Conservation (phyloP, 768 basidiomycete genomes). For the Sarcomyxa edulis region DNA sequence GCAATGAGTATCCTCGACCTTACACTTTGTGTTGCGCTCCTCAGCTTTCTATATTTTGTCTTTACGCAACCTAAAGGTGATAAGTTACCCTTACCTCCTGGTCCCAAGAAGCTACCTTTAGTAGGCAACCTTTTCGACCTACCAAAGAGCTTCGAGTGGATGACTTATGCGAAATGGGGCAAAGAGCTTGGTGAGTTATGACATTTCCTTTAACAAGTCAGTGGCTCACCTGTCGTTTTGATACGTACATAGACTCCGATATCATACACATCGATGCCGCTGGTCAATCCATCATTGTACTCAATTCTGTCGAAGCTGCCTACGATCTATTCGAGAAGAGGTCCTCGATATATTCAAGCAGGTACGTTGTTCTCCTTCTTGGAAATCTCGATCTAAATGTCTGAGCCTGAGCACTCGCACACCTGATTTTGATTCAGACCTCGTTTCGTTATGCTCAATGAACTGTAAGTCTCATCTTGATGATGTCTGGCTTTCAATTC, state of each 20-base stretch:
- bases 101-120: slow-evolving; percentile 17
- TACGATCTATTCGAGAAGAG: slow-evolving; percentile 36
- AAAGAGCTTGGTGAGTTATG: slow-evolving; percentile 12
- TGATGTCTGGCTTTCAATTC: neutral
- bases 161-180: slow-evolving; percentile 14
- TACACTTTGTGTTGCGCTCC: no score
- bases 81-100: slow-evolving; percentile 21
- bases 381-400: neutral
- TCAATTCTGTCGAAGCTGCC: slow-evolving; percentile 29
- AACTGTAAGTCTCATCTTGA: slow-evolving; percentile 11
- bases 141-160: slow-evolving; percentile 14
- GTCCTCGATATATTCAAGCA: slow-evolving; percentile 35
- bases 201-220: neutral
- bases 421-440: slow-evolving; percentile 14
- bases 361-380: slow-evolving; percentile 14
- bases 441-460: slow-evolving; percentile 21
- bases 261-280: slow-evolving; percentile 22
- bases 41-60: no score
- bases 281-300: slow-evolving; percentile 26
- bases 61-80: no score
- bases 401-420: neutral
- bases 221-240: neutral
- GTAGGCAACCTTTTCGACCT: slow-evolving; percentile 19
- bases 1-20: no score
- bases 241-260: slow-evolving; percentile 19